Evolutionary conservation across 768 basidiomycete genomes (phyloP), one percentile per base, ranked within the genome.

Genomic region (Boletus tylopilopsis): DNA sequence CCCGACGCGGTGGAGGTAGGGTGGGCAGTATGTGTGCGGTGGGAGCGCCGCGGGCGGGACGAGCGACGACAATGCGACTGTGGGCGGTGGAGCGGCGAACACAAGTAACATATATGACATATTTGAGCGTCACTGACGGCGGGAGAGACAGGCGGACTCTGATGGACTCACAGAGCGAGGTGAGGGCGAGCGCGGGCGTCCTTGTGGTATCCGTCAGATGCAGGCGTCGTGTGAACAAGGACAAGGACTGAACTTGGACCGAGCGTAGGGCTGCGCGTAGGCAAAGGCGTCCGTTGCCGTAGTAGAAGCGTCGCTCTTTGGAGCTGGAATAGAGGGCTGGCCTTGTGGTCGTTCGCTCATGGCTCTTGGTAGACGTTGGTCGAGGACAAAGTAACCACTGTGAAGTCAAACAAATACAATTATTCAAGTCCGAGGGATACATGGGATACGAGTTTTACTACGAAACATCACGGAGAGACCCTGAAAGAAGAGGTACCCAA

Each of bases 1-100:
- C 3, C 74, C 75, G 4, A 74, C 58, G 3, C 75, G 69, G 9
- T 73, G 64, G 21, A 74, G 62, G 50, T 76, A 69, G 3, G 72
- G 75, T 0, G 75, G 75, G n/a, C 71, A 64, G 50, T 63, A 64
- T 0, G 61, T 55, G 7, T 49, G 59, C 11, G 60, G 56, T 15
- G 54, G 57, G 15, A 71, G 62, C 9, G 53, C 63, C 23, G 71
- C 54, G 1, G 67, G 67, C 12, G 74, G 73, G 16, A 71, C 59
- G 13, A 71, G 40, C 0, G 70, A 64, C 0, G 73, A 71, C 0
- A 63, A 60, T 2, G 72, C 52, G 32, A 77, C 75, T 76, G 55
- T 75, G 53, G 24, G 45, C 33, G 10, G n/a, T n/a, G n/a, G n/a
- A n/a, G n/a, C n/a, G n/a, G n/a, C n/a, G n/a, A n/a, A n/a, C n/a